These are phyloP conservation scores for Saccharomyces hybrid DNA, from an alignment of 1,139 yeast genomes.

Conservation along the genomic window DNA sequence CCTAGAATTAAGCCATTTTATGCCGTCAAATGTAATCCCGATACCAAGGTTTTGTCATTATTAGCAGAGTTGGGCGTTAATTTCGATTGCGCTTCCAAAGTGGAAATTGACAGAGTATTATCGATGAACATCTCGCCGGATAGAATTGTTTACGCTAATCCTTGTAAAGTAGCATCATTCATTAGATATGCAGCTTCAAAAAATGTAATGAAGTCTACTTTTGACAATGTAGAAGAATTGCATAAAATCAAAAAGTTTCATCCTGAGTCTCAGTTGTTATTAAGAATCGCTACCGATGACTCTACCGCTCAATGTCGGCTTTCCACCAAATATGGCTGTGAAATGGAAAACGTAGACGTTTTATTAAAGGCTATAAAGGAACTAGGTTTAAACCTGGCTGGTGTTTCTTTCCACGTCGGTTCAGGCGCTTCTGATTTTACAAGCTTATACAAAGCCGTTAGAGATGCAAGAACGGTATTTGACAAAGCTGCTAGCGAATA, in stretches of 20 bases:
- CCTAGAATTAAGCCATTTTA: slow-evolving; percentile 79
- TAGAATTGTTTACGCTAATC: slow-evolving; percentile 84
- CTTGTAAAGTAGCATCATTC: slow-evolving; percentile 81
- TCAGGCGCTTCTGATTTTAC: slow-evolving; percentile 79
- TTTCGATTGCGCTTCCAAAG: slow-evolving; percentile 90
- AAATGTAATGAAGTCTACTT: slow-evolving; percentile 68
- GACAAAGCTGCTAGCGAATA: slow-evolving; percentile 40
- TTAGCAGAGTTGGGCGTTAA: slow-evolving; percentile 60
- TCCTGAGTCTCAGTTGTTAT: slow-evolving; percentile 61
- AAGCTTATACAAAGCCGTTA: slow-evolving; percentile 63
- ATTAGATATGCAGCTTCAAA: slow-evolving; percentile 57
- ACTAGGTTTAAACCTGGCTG: slow-evolving; percentile 57
- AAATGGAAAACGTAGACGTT: slow-evolving; percentile 44
- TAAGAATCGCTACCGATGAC: slow-evolving; percentile 88
- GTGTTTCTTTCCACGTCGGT: slow-evolving; percentile 95
- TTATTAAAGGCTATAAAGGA: slow-evolving; percentile 58
- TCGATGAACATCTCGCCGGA: slow-evolving; percentile 53
- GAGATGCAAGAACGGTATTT: slow-evolving; percentile 67
- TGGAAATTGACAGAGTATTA: slow-evolving; percentile 67
- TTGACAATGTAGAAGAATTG: slow-evolving; percentile 83
- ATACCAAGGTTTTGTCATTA: slow-evolving; percentile 48
- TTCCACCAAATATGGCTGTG: slow-evolving; percentile 86
- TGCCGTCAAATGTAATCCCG: slow-evolving; percentile 92
- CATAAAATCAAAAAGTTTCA: slow-evolving; percentile 61
- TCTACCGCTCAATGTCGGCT: slow-evolving; percentile 80